A percentile compares a stretch with the other conserved stretches of the same genome.
Conservation (phyloP, 306 rosid species). For the Vigna mungo region DNA sequence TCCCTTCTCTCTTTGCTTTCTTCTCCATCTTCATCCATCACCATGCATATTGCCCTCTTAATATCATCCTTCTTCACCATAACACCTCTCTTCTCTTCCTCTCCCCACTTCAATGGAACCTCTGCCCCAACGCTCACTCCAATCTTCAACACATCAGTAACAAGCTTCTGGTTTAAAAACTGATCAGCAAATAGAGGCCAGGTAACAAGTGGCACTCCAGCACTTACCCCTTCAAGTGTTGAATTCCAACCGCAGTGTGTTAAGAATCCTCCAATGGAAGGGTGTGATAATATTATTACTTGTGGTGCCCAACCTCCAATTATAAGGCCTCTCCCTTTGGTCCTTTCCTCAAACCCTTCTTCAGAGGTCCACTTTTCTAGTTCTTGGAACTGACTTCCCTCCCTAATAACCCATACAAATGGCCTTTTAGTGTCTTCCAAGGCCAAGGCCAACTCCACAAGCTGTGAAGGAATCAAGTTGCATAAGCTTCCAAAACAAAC, state of each 20-base stretch:
- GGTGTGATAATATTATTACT: conserved; percentile 62
- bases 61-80: conserved; percentile 49
- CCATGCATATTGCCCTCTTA: conserved; percentile 49
- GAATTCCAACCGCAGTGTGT: conserved; percentile 89
- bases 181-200: conserved; percentile 76
- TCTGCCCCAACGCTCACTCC: conserved; percentile 56
- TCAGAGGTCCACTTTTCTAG: conserved; percentile 58
- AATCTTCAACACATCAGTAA: conserved; percentile 48
- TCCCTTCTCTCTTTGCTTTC: conserved; percentile 54
- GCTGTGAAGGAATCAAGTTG: background rate
- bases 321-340: conserved; percentile 53
- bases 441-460: conserved; percentile 3
- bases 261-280: conserved; percentile 61
- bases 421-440: background rate
- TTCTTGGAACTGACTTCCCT: conserved; percentile 39
- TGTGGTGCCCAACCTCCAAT: conserved; percentile 85
- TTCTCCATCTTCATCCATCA: conserved; percentile 48
- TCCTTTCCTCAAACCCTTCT: conserved; percentile 57
- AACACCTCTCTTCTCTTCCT: conserved; percentile 53
- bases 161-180: conserved; percentile 56
- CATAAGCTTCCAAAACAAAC: background rate
- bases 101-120: conserved; percentile 38
- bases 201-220: conserved; percentile 66
- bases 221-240: conserved; percentile 56
- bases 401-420: conserved; percentile 46